These are phyloP conservation scores for Hanseniaspora clermontiae DNA, from an alignment of 805 yeast species.

Conservation along the genomic window DNA sequence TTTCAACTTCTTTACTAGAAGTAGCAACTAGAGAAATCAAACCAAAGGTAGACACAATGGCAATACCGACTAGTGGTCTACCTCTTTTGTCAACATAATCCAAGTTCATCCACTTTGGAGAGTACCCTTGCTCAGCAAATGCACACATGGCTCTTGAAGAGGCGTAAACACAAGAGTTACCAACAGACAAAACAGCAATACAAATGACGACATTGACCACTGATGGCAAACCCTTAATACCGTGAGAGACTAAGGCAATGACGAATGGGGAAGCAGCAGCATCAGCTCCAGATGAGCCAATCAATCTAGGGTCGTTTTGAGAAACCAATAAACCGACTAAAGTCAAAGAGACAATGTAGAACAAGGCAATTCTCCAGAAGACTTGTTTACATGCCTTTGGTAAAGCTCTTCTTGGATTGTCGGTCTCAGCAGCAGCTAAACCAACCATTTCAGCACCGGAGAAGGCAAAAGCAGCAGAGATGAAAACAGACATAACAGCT, in stretches of 20 bases:
- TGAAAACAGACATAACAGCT: slow-evolving; percentile 43
- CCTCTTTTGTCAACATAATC: slow-evolving; percentile 55
- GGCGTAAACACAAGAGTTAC: slow-evolving; percentile 57
- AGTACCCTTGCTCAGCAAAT: slow-evolving; percentile 49
- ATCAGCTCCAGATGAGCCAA: slow-evolving; percentile 39
- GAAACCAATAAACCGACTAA: slow-evolving; percentile 39
- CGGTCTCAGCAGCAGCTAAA: slow-evolving; percentile 39
- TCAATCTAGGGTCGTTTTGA: slow-evolving; percentile 31
- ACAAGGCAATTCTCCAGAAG: slow-evolving; percentile 41
- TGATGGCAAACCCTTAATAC: slow-evolving; percentile 50
- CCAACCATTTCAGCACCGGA: slow-evolving; percentile 44
- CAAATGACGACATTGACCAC: slow-evolving; percentile 58
- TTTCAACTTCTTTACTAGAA: slow-evolving; percentile 38
- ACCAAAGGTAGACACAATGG: slow-evolving; percentile 42
- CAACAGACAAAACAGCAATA: slow-evolving; percentile 55
- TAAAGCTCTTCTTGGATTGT: slow-evolving; percentile 35
- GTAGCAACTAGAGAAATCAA: slow-evolving; percentile 47
- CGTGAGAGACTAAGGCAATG: slow-evolving; percentile 62
- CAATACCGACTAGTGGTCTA: slow-evolving; percentile 50
- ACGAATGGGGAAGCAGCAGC: slow-evolving; percentile 70
- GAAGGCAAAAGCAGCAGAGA: slow-evolving; percentile 44
- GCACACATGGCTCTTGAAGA: slow-evolving; percentile 56
- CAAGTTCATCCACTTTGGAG: slow-evolving; percentile 38
- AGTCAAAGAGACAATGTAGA: slow-evolving; percentile 34
- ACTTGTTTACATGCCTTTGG: slow-evolving; percentile 46